phyloP scores from a whole-genome alignment of 257 asterid genomes.

The Gentiana straminea region DNA sequence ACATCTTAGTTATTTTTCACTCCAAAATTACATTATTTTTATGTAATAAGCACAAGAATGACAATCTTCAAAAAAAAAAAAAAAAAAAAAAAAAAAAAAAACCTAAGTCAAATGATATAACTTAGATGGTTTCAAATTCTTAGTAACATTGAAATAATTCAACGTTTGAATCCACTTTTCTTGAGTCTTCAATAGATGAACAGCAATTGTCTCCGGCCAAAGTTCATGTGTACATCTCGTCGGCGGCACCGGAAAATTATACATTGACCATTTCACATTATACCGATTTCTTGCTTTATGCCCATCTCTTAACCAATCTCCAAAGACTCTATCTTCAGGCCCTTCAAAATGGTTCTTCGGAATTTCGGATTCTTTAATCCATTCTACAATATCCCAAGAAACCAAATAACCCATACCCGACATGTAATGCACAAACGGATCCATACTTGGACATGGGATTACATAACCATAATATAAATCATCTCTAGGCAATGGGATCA shows the following conservation, averaged over 20 bases:
- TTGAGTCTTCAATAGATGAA: conserved; percentile 75
- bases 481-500: conserved; percentile 47
- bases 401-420: conserved; percentile 93
- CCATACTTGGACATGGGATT: conserved; percentile 82
- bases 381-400: conserved; percentile 83
- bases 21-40: background rate
- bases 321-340: conserved; percentile 68
- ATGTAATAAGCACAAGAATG: background rate
- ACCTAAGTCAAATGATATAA: conserved; percentile 55
- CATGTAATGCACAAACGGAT: conserved; percentile 78
- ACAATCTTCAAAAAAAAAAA: conserved; percentile 1
- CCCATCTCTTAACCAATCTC: conserved; percentile 78
- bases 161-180: conserved; percentile 83
- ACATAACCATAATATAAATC: conserved; percentile 84
- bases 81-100: background rate
- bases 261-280: conserved; percentile 92
- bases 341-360: conserved; percentile 56
- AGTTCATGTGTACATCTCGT: conserved; percentile 75
- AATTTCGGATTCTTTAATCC: conserved; percentile 67
- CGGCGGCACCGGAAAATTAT: conserved; percentile 73
- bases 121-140: conserved; percentile 60
- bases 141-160: conserved; percentile 64
- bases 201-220: conserved; percentile 80
- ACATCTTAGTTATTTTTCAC: too few species aligned
- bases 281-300: conserved; percentile 56